A percentile compares a stretch with the other conserved stretches of the same genome.
These are phyloP conservation scores for Serpula lacrymans DNA, from an alignment of 768 basidiomycete genomes.

Conservation along the genomic window DNA sequence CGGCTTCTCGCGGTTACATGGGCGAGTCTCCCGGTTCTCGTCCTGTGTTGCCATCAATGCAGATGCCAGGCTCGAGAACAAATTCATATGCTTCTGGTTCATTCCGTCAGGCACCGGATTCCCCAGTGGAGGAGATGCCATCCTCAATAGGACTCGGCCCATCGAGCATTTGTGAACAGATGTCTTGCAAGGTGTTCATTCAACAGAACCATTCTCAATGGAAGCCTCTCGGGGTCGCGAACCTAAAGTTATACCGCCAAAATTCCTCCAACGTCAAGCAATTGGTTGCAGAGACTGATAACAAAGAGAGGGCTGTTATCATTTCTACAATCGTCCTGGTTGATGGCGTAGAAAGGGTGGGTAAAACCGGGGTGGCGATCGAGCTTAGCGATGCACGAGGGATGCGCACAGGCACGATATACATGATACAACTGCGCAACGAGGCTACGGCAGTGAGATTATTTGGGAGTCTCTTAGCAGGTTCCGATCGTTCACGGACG, in stretches of 20 bases:
- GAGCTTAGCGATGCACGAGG: constrained; percentile 87
- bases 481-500: no score
- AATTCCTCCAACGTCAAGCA: constrained; percentile 90
- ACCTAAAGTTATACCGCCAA: constrained; percentile 83
- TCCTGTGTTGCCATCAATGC: constrained; percentile 61
- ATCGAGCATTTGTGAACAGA: constrained; percentile 78
- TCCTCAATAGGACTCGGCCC: constrained; percentile 63
- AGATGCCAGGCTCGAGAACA: constrained; percentile 47
- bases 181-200: constrained; percentile 98
- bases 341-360: constrained; percentile 97
- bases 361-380: constrained; percentile 95
- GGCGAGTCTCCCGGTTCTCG: constrained; percentile 33
- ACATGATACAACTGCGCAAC: constrained; percentile 95
- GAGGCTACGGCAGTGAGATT: constrained; percentile 82
- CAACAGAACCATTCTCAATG: constrained; percentile 97
- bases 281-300: constrained; percentile 88
- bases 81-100: constrained; percentile 51
- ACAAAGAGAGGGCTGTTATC: constrained; percentile 68
- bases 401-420: constrained; percentile 87
- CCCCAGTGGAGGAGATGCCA: constrained; percentile 60
- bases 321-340: constrained; percentile 95
- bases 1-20: constrained; percentile 14
- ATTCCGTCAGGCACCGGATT: constrained; percentile 69
- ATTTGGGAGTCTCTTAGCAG: constrained; percentile 82
- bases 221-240: constrained; percentile 90